Evolutionary conservation across 192 early-diverging fungal species (phyloP).

Genomic region (Coemansia sp.): DNA sequence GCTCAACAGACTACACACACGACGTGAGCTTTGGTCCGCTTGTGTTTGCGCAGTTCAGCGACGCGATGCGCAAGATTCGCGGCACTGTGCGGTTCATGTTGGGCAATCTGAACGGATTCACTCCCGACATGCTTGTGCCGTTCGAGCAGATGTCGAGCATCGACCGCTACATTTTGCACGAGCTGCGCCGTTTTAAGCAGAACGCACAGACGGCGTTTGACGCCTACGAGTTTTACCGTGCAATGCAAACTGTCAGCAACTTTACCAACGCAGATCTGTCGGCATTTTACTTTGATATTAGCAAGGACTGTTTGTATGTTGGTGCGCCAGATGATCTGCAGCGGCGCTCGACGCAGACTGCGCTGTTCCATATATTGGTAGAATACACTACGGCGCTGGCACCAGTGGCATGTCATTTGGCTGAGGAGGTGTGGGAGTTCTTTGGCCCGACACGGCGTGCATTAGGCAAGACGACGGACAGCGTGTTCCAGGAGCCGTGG

Average conservation of each 20-base stretch:
- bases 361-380: slow-evolving; percentile 62
- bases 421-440: slow-evolving; percentile 73
- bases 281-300: slow-evolving; percentile 76
- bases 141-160: slow-evolving; percentile 55
- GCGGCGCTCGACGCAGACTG: slow-evolving; percentile 64
- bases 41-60: slow-evolving; percentile 61
- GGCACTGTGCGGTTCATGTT: slow-evolving; percentile 75
- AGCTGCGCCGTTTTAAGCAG: slow-evolving; percentile 62
- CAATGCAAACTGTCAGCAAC: slow-evolving; percentile 61
- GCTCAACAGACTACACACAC: slow-evolving; percentile 70
- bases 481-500: slow-evolving; percentile 65
- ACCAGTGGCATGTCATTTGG: slow-evolving; percentile 64
- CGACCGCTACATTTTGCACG: slow-evolving; percentile 57
- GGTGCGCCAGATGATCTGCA: slow-evolving; percentile 34
- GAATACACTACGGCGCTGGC: slow-evolving; percentile 62
- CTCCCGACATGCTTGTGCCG: slow-evolving; percentile 31
- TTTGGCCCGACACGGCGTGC: slow-evolving; percentile 38
- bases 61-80: slow-evolving; percentile 72
- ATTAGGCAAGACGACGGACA: slow-evolving; percentile 44
- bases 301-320: slow-evolving; percentile 76
- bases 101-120: slow-evolving; percentile 67
- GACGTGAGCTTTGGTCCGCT: slow-evolving; percentile 70
- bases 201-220: slow-evolving; percentile 58
- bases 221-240: slow-evolving; percentile 61
- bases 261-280: slow-evolving; percentile 67